Base-by-base conservation (phyloP, 164 flowering plant genomes). In the Aristolochia fimbriata region DNA sequence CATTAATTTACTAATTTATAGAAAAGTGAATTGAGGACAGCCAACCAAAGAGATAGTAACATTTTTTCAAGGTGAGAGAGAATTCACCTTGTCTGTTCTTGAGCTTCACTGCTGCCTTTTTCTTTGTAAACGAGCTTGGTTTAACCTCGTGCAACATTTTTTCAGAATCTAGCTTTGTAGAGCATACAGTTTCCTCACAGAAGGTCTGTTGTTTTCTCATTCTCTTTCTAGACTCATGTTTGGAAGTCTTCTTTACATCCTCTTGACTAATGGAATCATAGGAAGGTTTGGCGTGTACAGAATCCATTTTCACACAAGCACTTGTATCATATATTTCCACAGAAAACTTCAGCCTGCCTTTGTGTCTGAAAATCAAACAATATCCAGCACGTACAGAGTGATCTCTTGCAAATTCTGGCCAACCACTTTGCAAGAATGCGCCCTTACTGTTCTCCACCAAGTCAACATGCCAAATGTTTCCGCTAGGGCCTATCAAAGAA, bases 351-450 rank as follows among this genome's bases (percentile, higher is more conserved):
- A 76, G 67, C 63, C 75, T 60, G n/a, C 91, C 91, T 66, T 82
- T 71, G 62, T 89, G 78, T 70, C 82, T 75, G 41, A 89, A 82
- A 57, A 87, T 83, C 59, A 85, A 63, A 51, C 80, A 59, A 64
- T 89, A 89, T 12, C 86, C 87, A 27, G 59, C 59, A 51, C 73
- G 75, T 25, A 85, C 30, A 15, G 37, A 64, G 67, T 87, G 79
- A 70, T 82, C 89, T n/a, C 64, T 70, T 25, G 76, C 82, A 73
- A 87, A 37, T 88, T n/a, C 64, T 68, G 25, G 76, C 82, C 71
- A 87, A 37, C 90, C 97, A 59, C 69, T 54, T 55, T 68, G 47
- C 50, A 89, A 63, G 60, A 72, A 76, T 45, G 76, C 59, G 4
- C 61, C 73, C 27, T 65, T 74, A 62, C 37, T 45, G 37, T 55